Conservation (phyloP, 2,329 filamentous ascomycete genomes). For the Aspergillus amoenus region DNA sequence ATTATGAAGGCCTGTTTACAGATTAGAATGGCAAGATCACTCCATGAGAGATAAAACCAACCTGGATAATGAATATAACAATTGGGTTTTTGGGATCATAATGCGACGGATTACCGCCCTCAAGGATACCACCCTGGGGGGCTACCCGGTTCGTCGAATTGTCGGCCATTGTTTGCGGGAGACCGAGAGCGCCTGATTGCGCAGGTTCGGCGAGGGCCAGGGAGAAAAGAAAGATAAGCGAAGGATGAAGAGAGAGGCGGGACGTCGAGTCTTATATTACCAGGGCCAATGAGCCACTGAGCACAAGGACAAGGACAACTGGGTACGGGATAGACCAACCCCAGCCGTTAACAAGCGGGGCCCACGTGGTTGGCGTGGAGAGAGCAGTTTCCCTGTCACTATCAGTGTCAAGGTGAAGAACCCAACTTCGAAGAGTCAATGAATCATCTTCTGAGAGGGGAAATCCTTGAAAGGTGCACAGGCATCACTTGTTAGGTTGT, state of each 20-base stretch:
- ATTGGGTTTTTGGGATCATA: conserved; percentile 73
- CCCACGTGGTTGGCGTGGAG: conserved; percentile 4
- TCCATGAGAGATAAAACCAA: conserved; percentile 28
- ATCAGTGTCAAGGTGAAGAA: background rate
- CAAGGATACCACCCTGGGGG: conserved; percentile 68
- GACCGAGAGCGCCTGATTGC: background rate
- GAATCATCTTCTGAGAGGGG: conserved; percentile 1
- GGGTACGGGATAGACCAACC: background rate
- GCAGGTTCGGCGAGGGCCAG: background rate
- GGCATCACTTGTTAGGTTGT: background rate
- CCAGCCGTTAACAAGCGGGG: background rate
- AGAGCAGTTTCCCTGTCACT: background rate
- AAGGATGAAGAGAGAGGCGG: background rate
- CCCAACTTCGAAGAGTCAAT: background rate
- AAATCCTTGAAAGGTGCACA: background rate
- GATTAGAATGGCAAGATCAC: background rate
- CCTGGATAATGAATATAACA: conserved; percentile 74
- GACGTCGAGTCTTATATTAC: background rate
- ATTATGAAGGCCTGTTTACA: conserved; percentile 65
- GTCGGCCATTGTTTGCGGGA: conserved; percentile 20
- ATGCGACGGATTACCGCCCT: conserved; percentile 66
- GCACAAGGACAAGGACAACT: background rate
- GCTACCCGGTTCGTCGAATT: conserved; percentile 25
- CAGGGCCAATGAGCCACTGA: background rate
- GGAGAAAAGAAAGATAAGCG: background rate